Evolutionary conservation across 495 filamentous ascomycete genomes (phyloP), one percentile per base, ranked within the genome.

Genomic region (Lasiosphaeria ovina): DNA sequence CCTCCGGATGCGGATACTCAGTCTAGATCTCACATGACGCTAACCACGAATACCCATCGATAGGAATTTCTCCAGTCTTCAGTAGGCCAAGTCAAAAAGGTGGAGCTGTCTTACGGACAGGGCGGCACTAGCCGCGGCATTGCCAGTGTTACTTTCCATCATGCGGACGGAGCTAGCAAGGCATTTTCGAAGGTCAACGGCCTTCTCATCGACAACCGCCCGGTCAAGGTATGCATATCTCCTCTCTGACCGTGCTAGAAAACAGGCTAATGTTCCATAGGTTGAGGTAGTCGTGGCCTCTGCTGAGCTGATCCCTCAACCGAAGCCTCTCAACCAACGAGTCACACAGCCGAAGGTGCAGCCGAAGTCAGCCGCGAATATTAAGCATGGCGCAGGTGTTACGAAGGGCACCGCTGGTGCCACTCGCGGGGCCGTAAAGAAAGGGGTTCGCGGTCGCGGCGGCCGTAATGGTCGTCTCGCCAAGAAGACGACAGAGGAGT

Each of bases 11-110:
- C 65, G 65, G 53, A 66, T 57, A 45, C 50, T 55, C 57, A 40
- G 42, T 57, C 36, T 58, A 48, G 17, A 44, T 38, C 47, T 59
- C 60, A 35, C 60, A 64, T 63, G 64, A 71, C 67, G 72, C 72
- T 74, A 74, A 76, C 72, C 66, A 68, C 63, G 57, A 47, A 65
- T 48, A 57, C 57, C 69, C 68, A 67, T 71, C 63, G 73, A 78
- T 93, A 98, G 94, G 94, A 98, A 79, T 98, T 97, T 76, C 97
- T 98, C 77, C 73, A 79, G 69, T 89, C 90, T 72, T 87, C 89
- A 68, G 83, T 95, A 77, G 95, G 93, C 49, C 87, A 90, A 54
- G 88, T 97, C 74, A 97, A 92, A 82, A 85, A 82, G 74, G 89
- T 90, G 52, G 85, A 90, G 69, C 81, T 98, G 67, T 91, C 89